phyloP scores from a whole-genome alignment of 176 grass and related monocot genomes.

The Eragrostis curvula region DNA sequence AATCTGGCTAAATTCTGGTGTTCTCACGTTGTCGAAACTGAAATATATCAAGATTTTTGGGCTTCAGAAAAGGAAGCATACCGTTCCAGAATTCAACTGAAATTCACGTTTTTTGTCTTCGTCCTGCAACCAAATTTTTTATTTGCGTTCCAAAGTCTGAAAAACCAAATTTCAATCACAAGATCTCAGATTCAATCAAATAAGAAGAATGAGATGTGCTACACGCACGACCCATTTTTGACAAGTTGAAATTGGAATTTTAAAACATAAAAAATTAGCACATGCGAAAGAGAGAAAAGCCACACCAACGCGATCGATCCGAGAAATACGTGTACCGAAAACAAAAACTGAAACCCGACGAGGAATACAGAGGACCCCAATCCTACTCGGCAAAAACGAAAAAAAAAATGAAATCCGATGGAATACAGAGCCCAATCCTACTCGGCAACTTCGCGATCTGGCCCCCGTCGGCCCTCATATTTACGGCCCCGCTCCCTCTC shows the following conservation, averaged over 20 bases:
- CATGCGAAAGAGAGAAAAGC: neutral
- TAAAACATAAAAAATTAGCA: neutral
- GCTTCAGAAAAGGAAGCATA: neutral
- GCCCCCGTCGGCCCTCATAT: neutral
- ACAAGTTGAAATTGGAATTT: no score
- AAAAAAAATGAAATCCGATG: neutral
- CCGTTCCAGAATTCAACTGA: neutral
- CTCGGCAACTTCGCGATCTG: neutral
- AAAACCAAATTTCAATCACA: no score
- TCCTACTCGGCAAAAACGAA: neutral
- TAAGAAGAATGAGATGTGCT: no score
- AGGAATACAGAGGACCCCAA: neutral
- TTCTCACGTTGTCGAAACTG: neutral
- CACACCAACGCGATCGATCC: no score
- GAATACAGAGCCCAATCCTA: no score
- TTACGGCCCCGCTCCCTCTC: neutral
- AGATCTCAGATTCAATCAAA: no score
- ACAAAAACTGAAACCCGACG: neutral
- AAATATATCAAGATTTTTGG: neutral
- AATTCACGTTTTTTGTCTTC: no score
- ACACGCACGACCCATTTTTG: no score
- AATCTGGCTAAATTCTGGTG: neutral
- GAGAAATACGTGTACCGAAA: neutral
- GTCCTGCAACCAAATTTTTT: no score
- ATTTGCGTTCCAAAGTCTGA: no score